These are phyloP conservation scores for Apophysomyces sp. DNA, from an alignment of 371 early-diverging fungal genomes.

Conservation along the genomic window DNA sequence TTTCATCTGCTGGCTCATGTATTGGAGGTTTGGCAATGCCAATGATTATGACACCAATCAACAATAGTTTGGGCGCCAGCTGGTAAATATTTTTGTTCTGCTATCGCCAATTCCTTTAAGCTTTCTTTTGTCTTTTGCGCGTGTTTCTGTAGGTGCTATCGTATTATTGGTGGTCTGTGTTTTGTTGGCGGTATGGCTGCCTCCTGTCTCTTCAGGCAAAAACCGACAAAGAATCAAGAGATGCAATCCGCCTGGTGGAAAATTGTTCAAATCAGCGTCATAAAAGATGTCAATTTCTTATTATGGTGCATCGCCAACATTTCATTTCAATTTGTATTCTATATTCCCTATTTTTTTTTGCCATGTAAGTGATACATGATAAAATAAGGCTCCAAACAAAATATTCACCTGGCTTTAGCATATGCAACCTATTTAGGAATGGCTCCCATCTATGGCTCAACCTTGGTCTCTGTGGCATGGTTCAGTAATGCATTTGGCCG, in stretches of 20 bases:
- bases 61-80: constrained; percentile 49
- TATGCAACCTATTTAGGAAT: constrained; percentile 16
- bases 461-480: constrained; percentile 23
- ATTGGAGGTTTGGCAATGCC: constrained; percentile 74
- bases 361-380: neutral
- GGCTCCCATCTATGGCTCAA: constrained; percentile 15
- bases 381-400: neutral
- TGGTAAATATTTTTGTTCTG: constrained; percentile 32
- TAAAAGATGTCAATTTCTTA: constrained; percentile 10
- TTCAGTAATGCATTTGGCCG: constrained; percentile 51
- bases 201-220: constrained; percentile 3
- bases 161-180: constrained; percentile 16
- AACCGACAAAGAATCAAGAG: neutral
- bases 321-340: neutral
- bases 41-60: constrained; percentile 57
- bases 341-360: constrained; percentile 14
- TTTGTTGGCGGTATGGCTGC: constrained; percentile 15
- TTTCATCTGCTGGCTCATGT: constrained; percentile 73
- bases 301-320: constrained; percentile 5
- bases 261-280: constrained; percentile 12
- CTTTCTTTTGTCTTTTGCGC: neutral
- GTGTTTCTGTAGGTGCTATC: constrained; percentile 17
- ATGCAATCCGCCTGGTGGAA: constrained; percentile 3
- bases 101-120: neutral
- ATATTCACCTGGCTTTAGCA: neutral